Evolutionary conservation across 257 asterid genomes (phyloP), one percentile per base, ranked within the genome.

Genomic region (Capsicum baccatum): DNA sequence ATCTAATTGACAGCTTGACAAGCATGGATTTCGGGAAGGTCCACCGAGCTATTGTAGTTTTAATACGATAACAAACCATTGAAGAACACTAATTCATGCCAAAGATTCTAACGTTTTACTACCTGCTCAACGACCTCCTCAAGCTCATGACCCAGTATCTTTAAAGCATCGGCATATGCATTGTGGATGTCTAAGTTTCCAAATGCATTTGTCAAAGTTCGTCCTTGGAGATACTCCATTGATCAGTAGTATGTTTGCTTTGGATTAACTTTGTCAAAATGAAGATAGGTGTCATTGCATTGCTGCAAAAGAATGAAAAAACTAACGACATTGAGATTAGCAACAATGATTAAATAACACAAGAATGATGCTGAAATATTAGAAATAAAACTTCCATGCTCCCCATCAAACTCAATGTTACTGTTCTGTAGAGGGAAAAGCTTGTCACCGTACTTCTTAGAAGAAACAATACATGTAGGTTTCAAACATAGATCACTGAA

Each of bases 191-290:
- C 93, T 62, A 97, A 92, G 94, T 97, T 97, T 83, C 99, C 99
- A 63, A 95, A 89, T 80, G 98, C 99, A 91, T 97, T 97, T 86
- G 97, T 92, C 94, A 95, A 87, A 84, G 99, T 95, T 89, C 99
- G 90, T 66, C 99, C 99, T 92, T 97, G 99, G 87, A 97, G 98
- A 91, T 94, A 97, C 84, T 97, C 99, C 99, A 97, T 97, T 85
- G 99, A 97, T 76, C 95, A 89, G 87, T 97, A 97, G 96, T 97
- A 97, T 11, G 97, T 97, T 83, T 97, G 99, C 93, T 97, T 97
- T 54, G 98, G 98, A 87, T 95, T 95, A 57, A 84, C 92, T 91
- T 95, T 89, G 93, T 97, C 94, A 87, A 92, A 95, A 84, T 92
- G 98, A 86, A 84, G 84, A 89, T 97, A 97, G 9, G 98, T 97